phyloP scores from a whole-genome alignment of 2,329 filamentous ascomycete species.

The Fusarium sp. region DNA sequence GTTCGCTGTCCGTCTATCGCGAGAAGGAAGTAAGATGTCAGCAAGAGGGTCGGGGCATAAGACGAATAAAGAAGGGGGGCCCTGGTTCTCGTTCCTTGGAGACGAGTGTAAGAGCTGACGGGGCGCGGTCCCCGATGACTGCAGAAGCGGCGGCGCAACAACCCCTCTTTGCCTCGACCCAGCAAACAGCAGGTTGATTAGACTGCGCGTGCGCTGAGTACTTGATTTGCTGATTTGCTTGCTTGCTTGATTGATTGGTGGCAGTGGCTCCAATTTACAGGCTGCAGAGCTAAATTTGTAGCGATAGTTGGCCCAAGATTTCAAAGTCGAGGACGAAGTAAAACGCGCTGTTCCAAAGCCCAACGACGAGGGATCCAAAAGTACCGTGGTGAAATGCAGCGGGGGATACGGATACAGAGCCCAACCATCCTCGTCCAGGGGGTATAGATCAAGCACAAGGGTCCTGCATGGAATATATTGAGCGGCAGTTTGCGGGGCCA shows the following conservation, averaged over 20 bases:
- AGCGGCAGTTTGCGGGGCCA: constrained; percentile 15
- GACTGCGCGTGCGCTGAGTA: constrained; percentile 33
- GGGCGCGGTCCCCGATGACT: constrained; percentile 39
- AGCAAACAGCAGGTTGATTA: constrained; percentile 34
- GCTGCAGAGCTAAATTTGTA: constrained; percentile 19
- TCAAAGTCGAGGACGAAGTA: constrained; percentile 13
- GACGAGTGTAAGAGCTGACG: constrained; percentile 42
- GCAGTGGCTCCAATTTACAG: constrained; percentile 14
- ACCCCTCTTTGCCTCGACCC: constrained; percentile 39
- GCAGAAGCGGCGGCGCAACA: constrained; percentile 42
- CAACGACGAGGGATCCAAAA: constrained; percentile 26
- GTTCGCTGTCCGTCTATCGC: constrained; percentile 43
- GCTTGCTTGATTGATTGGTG: constrained; percentile 29
- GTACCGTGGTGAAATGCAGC: constrained; percentile 21
- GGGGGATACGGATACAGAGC: constrained; percentile 26
- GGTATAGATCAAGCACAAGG: constrained; percentile 27
- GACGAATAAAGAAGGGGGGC: constrained; percentile 41
- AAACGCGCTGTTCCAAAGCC: constrained; percentile 22
- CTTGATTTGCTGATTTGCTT: constrained; percentile 21
- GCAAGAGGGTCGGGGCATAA: constrained; percentile 43
- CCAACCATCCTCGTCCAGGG: constrained; percentile 28
- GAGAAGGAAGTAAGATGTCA: constrained; percentile 45
- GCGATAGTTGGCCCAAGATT: constrained; percentile 15
- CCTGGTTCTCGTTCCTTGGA: constrained; percentile 38
- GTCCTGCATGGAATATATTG: constrained; percentile 16